Evolutionary conservation across 208 protist genomes (phyloP), one percentile per base, ranked within the genome.

Genomic region (Phytomonas sp.): DNA sequence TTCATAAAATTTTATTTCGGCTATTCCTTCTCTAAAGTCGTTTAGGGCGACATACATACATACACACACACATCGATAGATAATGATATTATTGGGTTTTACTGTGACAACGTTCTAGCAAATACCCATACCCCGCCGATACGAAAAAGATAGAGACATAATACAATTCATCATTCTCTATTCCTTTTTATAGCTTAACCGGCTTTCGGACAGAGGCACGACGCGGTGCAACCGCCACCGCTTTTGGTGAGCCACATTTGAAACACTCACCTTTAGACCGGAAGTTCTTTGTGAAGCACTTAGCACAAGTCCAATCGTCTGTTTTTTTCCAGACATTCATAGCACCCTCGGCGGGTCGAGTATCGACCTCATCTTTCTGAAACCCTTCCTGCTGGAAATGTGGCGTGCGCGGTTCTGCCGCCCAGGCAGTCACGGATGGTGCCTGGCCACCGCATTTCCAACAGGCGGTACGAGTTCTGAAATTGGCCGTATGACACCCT

Each of bases 231-330:
- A 77, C 40, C 2, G 80, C 74, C 1, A 81, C 46, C 13, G 69
- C 79, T 67, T 91, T 92, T n/a, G 75, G 73, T 34, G 88, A 68
- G 0, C 90, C 90, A 72, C 90, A 96, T 60, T 92, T 91, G 72
- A 79, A 88, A 62, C 90, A 96, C 29, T 93, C 90, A 8, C 51
- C 29, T 11, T 81, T 78, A 17, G 71, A 81, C 60, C 72, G 72
- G 74, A 84, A 92, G 68, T 96, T 96, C 66, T 79, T 83, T n/a
- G 86, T 72, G 72, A 92, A 93, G 71, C 90, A 96, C 74, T 92
- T 92, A 17, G 80, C 86, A 63, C 90, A 96, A 8, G 81, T 78
- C 90, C 90, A 96, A 28, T 87, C 82, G 56, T 82, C 82, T 13
- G 63, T 78, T 51, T 82, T 87, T 67, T 88, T 81, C 68, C 71